Conservation (phyloP, 208 protist species). For the Trypanosoma vivax region DNA sequence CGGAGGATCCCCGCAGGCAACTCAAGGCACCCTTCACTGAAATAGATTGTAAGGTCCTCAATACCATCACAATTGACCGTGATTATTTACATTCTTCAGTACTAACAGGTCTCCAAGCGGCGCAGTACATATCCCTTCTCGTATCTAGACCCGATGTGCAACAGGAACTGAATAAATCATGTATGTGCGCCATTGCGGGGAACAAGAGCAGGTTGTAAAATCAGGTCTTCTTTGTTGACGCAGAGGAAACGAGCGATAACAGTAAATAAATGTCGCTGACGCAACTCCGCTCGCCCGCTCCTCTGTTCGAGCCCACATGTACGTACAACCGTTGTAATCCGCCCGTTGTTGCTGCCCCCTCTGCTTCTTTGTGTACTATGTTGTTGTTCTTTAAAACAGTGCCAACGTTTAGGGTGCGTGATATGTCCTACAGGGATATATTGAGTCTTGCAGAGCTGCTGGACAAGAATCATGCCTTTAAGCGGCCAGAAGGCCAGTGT, state of each 20-base stretch:
- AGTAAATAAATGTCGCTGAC: too few species aligned
- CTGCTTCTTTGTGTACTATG: too few species aligned
- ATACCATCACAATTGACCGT: conserved; percentile 53
- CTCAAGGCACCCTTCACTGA: conserved; percentile 42
- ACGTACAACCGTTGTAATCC: too few species aligned
- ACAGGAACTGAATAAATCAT: conserved; percentile 16
- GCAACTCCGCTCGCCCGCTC: too few species aligned
- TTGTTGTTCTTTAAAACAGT: neutral
- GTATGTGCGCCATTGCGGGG: conserved; percentile 10
- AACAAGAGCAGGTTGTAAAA: conserved; percentile 16
- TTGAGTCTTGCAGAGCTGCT: conserved; percentile 58
- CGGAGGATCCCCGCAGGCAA: conserved; percentile 23
- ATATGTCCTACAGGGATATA: conserved; percentile 45
- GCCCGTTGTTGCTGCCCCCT: too few species aligned
- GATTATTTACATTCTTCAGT: conserved; percentile 44
- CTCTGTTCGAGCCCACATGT: too few species aligned
- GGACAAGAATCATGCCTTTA: conserved; percentile 64
- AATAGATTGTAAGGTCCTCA: conserved; percentile 72
- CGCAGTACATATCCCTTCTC: conserved; percentile 64
- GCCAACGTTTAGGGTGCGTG: neutral
- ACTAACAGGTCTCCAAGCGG: conserved; percentile 69
- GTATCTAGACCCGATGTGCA: conserved; percentile 28
- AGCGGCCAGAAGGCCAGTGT: conserved; percentile 50
- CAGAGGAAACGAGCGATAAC: neutral
- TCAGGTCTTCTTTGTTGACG: neutral